Evolutionary conservation across 2,329 filamentous ascomycete species (phyloP).

Genomic region (Cercospora sp.): DNA sequence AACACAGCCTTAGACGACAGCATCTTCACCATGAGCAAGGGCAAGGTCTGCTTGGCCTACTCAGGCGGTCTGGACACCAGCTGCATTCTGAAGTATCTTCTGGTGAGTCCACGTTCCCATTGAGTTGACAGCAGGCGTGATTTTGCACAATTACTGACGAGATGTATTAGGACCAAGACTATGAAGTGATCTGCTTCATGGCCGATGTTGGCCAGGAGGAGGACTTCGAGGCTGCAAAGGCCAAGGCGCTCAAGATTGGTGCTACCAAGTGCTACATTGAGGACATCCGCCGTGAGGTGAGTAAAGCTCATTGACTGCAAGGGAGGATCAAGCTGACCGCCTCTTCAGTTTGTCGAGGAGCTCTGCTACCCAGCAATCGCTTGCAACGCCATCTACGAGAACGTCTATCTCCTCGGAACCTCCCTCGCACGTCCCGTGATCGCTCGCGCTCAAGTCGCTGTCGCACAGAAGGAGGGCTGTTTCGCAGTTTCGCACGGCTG

Average conservation of each 20-base stretch:
- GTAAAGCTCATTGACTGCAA: background rate
- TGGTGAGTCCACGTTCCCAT: conserved; percentile 31
- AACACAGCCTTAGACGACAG: background rate
- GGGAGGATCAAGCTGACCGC: background rate
- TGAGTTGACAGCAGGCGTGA: conserved; percentile 28
- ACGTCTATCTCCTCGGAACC: conserved; percentile 59
- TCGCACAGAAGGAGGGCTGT: conserved; percentile 64
- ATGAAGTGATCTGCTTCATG: conserved; percentile 66
- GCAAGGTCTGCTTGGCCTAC: conserved; percentile 53
- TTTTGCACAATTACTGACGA: background rate
- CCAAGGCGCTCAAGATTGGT: conserved; percentile 70
- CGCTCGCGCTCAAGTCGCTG: conserved; percentile 64
- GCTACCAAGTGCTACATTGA: conserved; percentile 63
- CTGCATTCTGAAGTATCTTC: conserved; percentile 53
- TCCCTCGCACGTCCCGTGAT: conserved; percentile 69
- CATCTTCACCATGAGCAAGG: conserved; percentile 26
- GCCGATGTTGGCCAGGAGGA: conserved; percentile 65
- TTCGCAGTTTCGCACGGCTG: conserved; percentile 52
- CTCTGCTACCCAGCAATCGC: conserved; percentile 78
- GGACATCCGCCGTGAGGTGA: conserved; percentile 60
- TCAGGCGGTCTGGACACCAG: conserved; percentile 61
- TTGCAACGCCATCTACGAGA: conserved; percentile 63
- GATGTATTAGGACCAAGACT: conserved; percentile 50
- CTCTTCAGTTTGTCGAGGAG: conserved; percentile 67
- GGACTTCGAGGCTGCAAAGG: conserved; percentile 70